These are phyloP conservation scores for Sphagnum magellanicum DNA, from an alignment of 228 moss, liverwort and hornwort species.

Conservation along the genomic window DNA sequence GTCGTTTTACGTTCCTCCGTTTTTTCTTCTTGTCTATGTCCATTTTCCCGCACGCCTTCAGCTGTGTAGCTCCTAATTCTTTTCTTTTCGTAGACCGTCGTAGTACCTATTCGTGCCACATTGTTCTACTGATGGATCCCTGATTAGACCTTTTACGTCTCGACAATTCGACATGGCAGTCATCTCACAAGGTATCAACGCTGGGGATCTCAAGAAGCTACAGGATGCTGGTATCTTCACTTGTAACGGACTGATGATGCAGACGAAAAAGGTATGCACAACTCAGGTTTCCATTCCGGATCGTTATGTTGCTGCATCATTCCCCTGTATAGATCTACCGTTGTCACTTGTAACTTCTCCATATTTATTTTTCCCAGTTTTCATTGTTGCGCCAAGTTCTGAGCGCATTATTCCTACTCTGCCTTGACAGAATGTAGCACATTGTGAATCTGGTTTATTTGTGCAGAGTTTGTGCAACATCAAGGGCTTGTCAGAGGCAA, in stretches of 20 bases:
- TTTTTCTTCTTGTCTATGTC: not conserved
- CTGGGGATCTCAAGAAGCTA: conserved; percentile 83
- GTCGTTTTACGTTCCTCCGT: not conserved
- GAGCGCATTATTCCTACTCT: not conserved
- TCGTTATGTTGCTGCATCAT: not conserved
- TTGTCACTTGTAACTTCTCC: not conserved
- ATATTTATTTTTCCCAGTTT: not conserved
- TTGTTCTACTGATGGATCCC: not conserved
- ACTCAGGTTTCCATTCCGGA: not conserved
- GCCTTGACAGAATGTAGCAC: not conserved
- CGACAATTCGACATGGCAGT: conserved; percentile 22
- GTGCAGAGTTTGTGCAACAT: conserved; percentile 65
- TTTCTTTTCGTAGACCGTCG: not conserved
- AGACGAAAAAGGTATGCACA: conserved; percentile 67
- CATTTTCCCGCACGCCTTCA: not conserved
- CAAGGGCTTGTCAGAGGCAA: conserved; percentile 85
- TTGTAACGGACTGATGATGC: conserved; percentile 91
- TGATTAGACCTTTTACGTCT: not conserved
- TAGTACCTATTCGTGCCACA: not conserved
- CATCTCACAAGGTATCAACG: conserved; percentile 77
- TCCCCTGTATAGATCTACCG: not conserved
- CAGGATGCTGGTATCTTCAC: conserved; percentile 90
- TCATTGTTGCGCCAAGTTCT: not conserved
- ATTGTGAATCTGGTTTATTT: conserved; percentile 1
- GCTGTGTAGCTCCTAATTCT: not conserved